Evolutionary conservation across 331 rosid species (phyloP).

Genomic region (Cydonia oblonga): DNA sequence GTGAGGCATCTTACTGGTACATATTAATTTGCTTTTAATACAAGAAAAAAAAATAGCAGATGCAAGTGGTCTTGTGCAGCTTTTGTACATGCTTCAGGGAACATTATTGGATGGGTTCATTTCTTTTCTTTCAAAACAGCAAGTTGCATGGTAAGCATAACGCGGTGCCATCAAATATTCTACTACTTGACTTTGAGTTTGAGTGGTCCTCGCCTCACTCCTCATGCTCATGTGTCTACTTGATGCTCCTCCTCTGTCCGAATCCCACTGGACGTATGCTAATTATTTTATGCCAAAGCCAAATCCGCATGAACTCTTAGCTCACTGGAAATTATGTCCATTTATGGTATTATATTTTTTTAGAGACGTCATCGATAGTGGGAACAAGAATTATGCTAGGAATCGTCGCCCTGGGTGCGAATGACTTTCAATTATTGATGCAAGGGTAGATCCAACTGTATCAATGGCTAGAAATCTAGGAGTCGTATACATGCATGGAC

Average conservation of each 20-base stretch:
- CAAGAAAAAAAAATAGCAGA: neutral
- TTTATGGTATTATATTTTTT: neutral
- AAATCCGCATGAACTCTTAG: neutral
- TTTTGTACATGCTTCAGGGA: neutral
- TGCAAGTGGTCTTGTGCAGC: neutral
- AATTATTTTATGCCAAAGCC: neutral
- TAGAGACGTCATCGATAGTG: neutral
- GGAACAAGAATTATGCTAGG: too few species aligned
- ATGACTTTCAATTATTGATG: too few species aligned
- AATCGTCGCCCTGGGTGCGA: too few species aligned
- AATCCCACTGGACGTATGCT: neutral
- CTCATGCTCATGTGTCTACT: neutral
- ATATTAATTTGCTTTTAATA: too few species aligned
- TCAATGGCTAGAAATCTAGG: too few species aligned
- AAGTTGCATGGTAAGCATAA: neutral
- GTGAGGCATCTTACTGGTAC: neutral
- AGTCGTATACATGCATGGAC: too few species aligned
- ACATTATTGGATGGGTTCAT: neutral
- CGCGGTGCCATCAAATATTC: neutral
- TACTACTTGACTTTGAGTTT: too few species aligned
- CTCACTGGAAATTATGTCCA: neutral
- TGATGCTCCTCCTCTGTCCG: neutral
- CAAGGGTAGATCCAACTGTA: too few species aligned
- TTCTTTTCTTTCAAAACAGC: neutral
- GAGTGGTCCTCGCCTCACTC: slow-evolving; percentile 2